Percentiles rank a stretch among this genome's conserved stretches.
phyloP scores from a whole-genome alignment of 176 grass and related monocot genomes.

The Hsuehochloa calcarea region DNA sequence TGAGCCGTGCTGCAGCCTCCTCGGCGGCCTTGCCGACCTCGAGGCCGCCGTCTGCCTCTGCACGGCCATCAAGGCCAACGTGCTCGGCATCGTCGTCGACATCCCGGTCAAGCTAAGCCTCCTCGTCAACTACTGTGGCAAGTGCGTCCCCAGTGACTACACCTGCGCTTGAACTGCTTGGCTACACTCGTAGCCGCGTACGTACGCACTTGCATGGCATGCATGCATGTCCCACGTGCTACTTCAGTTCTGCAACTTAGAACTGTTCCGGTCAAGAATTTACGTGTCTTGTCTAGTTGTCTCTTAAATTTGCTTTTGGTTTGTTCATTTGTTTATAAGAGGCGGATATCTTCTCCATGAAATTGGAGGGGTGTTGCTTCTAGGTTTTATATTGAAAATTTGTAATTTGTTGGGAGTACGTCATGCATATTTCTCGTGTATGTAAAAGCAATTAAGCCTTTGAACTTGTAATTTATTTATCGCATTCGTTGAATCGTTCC shows the following conservation, averaged over 20 bases:
- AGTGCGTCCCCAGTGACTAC: conserved; percentile 48
- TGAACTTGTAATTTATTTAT: neutral
- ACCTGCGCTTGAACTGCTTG: conserved; percentile 26
- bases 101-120: conserved; percentile 58
- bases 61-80: conserved; percentile 60
- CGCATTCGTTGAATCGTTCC: neutral
- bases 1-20: conserved; percentile 66
- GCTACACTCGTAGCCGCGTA: neutral
- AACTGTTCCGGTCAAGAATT: neutral
- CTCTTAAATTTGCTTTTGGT: neutral
- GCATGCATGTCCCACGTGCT: neutral
- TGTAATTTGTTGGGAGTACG: neutral
- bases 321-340: conserved; percentile 7
- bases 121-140: conserved; percentile 78
- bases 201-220: conserved; percentile 11
- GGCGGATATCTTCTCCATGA: neutral
- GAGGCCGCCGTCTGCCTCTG: conserved; percentile 74
- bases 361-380: neutral
- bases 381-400: neutral
- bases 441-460: conserved; percentile 16
- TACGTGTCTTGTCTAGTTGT: neutral
- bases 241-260: conserved; percentile 25
- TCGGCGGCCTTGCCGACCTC: conserved; percentile 47
- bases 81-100: conserved; percentile 53
- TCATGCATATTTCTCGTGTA: neutral